These are phyloP conservation scores for Suhomyces atakaporum DNA, from an alignment of 1,139 yeast species.

Conservation along the genomic window DNA sequence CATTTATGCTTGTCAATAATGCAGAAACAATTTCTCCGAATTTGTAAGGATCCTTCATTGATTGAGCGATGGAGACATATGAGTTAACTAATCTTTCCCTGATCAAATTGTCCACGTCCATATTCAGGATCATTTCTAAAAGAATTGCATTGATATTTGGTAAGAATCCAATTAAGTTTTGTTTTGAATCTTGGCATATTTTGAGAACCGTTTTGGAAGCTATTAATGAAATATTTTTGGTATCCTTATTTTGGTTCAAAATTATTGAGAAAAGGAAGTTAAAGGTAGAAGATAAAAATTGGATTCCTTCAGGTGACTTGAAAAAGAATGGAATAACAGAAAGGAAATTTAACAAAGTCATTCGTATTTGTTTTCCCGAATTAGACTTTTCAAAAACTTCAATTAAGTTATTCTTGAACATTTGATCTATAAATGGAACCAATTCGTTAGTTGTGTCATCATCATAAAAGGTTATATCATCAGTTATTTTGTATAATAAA, in stretches of 20 bases:
- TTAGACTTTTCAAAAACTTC: constrained; percentile 19
- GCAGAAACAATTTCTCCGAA: constrained; percentile 25
- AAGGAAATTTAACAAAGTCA: constrained; percentile 52
- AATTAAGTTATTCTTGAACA: constrained; percentile 31
- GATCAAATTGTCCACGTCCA: constrained; percentile 49
- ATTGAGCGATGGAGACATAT: constrained; percentile 61
- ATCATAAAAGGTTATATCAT: constrained; percentile 50
- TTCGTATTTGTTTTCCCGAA: constrained; percentile 12
- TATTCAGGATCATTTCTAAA: constrained; percentile 52
- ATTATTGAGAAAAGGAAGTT: constrained; percentile 45
- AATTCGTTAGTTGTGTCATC: constrained; percentile 29
- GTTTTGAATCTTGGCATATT: constrained; percentile 63
- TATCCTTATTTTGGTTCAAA: constrained; percentile 19
- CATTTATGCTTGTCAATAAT: constrained; percentile 26
- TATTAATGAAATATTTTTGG: constrained; percentile 32
- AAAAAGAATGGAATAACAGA: constrained; percentile 60
- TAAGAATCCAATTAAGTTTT: constrained; percentile 45
- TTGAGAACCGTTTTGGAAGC: constrained; percentile 62
- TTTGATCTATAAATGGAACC: constrained; percentile 26
- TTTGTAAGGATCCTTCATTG: constrained; percentile 44
- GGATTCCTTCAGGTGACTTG: constrained; percentile 36
- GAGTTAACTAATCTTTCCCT: constrained; percentile 64
- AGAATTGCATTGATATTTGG: constrained; percentile 56
- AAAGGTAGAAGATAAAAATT: constrained; percentile 50
- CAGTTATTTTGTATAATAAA: constrained; percentile 56